These are phyloP conservation scores for Yamadazyma diddensiae DNA, from an alignment of 1,139 yeast genomes.

Conservation along the genomic window DNA sequence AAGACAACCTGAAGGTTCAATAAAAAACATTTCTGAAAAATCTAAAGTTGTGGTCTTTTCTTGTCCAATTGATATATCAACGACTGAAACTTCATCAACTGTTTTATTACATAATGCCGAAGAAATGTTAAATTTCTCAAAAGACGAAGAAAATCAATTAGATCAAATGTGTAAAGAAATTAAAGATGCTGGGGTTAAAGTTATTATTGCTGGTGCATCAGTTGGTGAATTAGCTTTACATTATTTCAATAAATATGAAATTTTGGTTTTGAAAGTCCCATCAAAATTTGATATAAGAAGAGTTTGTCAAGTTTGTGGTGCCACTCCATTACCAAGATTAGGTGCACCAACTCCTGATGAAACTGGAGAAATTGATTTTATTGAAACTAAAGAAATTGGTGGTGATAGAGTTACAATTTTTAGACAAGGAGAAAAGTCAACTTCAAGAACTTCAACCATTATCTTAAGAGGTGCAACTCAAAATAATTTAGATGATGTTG, in stretches of 20 bases:
- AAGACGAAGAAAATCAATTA: conserved; percentile 94
- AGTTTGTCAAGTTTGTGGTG: conserved; percentile 94
- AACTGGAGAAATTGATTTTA: conserved; percentile 81
- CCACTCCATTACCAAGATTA: conserved; percentile 90
- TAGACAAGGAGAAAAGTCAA: conserved; percentile 69
- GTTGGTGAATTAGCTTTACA: conserved; percentile 93
- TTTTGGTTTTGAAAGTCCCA: conserved; percentile 84
- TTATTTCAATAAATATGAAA: conserved; percentile 82
- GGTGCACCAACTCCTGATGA: conserved; percentile 98
- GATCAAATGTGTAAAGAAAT: conserved; percentile 85
- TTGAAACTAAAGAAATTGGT: conserved; percentile 92
- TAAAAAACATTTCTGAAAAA: conserved; percentile 57
- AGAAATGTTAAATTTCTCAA: conserved; percentile 93
- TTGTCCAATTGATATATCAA: conserved; percentile 89
- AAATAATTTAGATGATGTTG: conserved; percentile 87
- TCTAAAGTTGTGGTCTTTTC: conserved; percentile 92
- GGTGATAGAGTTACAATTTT: conserved; percentile 96
- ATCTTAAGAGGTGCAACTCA: conserved; percentile 97
- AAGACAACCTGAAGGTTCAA: conserved; percentile 89
- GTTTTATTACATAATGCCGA: conserved; percentile 92
- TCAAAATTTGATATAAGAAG: conserved; percentile 93
- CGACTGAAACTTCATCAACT: conserved; percentile 97
- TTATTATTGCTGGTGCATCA: conserved; percentile 89
- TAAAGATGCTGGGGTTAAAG: conserved; percentile 78
- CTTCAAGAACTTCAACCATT: conserved; percentile 80